phyloP scores from a whole-genome alignment of 2,329 filamentous ascomycete genomes.

The Ophiognomonia clavigignenti-juglandacearum region DNA sequence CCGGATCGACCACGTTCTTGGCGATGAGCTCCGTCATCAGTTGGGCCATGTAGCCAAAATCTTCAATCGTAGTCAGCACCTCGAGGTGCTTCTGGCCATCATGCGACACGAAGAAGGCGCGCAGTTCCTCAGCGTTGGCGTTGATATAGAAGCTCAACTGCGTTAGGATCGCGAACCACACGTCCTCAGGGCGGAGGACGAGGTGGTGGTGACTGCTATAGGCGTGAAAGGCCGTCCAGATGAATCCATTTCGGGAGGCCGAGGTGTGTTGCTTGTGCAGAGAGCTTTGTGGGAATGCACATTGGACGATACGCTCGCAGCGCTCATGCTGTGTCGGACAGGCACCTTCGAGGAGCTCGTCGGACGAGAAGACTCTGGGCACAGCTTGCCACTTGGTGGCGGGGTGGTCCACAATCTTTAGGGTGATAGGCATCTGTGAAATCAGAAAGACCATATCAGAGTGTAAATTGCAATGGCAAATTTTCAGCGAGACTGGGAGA shows the following conservation, averaged over 20 bases:
- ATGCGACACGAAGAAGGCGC: conserved; percentile 35
- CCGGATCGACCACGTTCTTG: conserved; percentile 31
- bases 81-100: conserved; percentile 27
- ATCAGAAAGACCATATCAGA: too few species aligned
- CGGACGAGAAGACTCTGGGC: neutral
- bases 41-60: conserved; percentile 28
- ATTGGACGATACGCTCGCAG: neutral
- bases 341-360: neutral
- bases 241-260: conserved; percentile 19
- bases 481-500: too few species aligned
- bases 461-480: too few species aligned
- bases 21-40: conserved; percentile 31
- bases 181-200: conserved; percentile 41
- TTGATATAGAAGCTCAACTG: conserved; percentile 41
- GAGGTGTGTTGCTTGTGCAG: neutral
- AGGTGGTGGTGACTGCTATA: conserved; percentile 39
- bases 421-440: neutral
- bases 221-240: conserved; percentile 29
- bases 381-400: neutral
- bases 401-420: neutral
- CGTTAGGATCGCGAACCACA: conserved; percentile 43
- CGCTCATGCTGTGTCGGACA: neutral
- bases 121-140: conserved; percentile 37
- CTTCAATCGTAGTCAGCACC: conserved; percentile 15
- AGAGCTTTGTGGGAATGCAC: neutral